Evolutionary conservation across 805 yeast species (phyloP), one percentile per base, ranked within the genome.

Genomic region (Candida ortonii): DNA sequence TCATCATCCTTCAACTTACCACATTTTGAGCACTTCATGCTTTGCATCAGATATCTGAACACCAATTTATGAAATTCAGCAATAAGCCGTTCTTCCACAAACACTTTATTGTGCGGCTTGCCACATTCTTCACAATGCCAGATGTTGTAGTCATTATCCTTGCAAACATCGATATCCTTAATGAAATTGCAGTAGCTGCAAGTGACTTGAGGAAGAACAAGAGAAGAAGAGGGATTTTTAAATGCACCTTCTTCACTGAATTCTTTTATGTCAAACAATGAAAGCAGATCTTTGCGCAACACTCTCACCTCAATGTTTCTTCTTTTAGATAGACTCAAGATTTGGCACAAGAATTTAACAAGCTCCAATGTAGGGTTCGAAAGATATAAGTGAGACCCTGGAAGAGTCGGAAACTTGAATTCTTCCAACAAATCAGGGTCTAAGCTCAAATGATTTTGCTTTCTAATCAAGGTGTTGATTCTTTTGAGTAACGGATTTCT

Each of bases 91-190:
- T 93, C 97, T 53, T 94, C 97, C 16, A 93, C 52, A 1, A 78
- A 70, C 3, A 83, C 73, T 43, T 77, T 74, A 49, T 83, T 80
- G 54, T 80, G 79, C 2, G 72, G 67, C 39, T 68, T 73, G 25
- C 66, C 70, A 55, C 99, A 93, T 15, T 71, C 71, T 5, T 69
- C 61, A 59, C 96, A 87, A 13, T 63, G 55, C 80, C 85, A 79
- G 15, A 76, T 57, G n/a, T 25, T 8, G 2, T 47, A 47, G 5
- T 70, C 72, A 27, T 72, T 75, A 46, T 82, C 84, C 25, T 79
- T 76, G 59, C 97, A 89, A 33, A 89, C 68, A 62, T 90, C 97
- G 31, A 90, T 64, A 49, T 85, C 95, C 18, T 79, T 65, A 22
- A 80, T 73, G 47, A 67, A 72, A 41, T 78, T 81, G 63, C 99